Conservation (phyloP, 208 protist genomes). For the Strigomonas culicis region DNA sequence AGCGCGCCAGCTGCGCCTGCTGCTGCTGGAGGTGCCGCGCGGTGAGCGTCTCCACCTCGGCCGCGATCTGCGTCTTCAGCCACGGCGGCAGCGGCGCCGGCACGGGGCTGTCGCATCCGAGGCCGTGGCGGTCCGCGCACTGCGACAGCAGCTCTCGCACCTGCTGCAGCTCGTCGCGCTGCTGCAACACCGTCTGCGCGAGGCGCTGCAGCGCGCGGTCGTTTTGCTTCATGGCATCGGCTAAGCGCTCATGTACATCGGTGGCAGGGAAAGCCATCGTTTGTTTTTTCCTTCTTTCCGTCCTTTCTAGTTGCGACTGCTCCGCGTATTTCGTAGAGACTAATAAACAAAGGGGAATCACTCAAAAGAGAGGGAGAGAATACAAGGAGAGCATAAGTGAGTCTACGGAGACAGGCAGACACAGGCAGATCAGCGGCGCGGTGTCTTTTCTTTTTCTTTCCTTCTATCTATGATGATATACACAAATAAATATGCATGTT, state of each 20-base stretch:
- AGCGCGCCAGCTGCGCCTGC: too few species aligned
- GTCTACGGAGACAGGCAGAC: neutral
- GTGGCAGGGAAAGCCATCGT: too few species aligned
- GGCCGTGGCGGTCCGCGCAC: neutral
- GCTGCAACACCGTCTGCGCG: too few species aligned
- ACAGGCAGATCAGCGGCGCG: neutral
- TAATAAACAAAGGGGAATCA: constrained; percentile 9
- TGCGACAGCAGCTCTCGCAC: too few species aligned
- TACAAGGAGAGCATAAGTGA: neutral
- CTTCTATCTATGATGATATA: neutral
- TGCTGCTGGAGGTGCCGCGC: neutral
- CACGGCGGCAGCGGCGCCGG: neutral
- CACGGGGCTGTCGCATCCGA: neutral
- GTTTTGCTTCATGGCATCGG: too few species aligned
- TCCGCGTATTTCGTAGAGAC: constrained; percentile 1
- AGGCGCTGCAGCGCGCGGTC: too few species aligned
- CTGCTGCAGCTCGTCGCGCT: too few species aligned
- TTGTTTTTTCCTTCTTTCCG: too few species aligned
- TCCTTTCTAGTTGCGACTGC: too few species aligned
- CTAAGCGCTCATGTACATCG: too few species aligned
- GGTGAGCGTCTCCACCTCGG: constrained; percentile 1
- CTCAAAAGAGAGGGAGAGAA: constrained; percentile 3
- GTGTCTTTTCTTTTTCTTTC: neutral
- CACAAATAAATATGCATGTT: neutral
- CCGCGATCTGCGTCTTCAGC: neutral